phyloP scores from a whole-genome alignment of 78 protist genomes.

The Dictyostelium capitatum region DNA sequence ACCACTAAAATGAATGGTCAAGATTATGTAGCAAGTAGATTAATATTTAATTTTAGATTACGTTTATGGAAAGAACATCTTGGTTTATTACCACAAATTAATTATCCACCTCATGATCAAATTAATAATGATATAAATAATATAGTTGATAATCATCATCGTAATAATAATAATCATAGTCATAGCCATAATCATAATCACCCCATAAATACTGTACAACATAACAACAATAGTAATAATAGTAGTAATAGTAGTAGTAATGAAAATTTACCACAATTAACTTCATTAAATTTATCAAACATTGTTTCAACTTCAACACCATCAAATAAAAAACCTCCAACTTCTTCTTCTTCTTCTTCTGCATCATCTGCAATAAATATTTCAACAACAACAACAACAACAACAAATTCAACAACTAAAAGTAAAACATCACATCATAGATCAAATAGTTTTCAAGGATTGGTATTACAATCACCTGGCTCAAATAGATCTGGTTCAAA shows the following conservation, averaged over 20 bases:
- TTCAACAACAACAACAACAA: not conserved
- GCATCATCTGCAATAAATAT: not conserved
- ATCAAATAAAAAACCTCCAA: not conserved
- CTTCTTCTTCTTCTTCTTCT: not conserved
- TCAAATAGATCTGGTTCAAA: not conserved
- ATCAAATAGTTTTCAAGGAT: constrained; percentile 44
- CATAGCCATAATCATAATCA: not conserved
- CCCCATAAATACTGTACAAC: not conserved
- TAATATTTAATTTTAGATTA: constrained; percentile 57
- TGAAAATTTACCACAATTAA: constrained; percentile 9
- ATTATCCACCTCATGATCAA: constrained; percentile 44
- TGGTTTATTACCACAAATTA: constrained; percentile 66
- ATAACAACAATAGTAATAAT: not conserved
- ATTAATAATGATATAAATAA: not conserved
- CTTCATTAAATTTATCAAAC: not conserved
- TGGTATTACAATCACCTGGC: not conserved
- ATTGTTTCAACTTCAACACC: not conserved
- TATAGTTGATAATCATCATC: not conserved
- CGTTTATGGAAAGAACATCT: constrained; percentile 79
- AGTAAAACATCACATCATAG: constrained; percentile 55
- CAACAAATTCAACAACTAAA: not conserved
- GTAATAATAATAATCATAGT: not conserved
- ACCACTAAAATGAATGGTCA: constrained; percentile 80
- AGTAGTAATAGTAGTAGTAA: not conserved
- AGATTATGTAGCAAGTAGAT: constrained; percentile 52